These are phyloP conservation scores for Camelina sativa DNA, from an alignment of 345 rosid genomes.

Conservation along the genomic window DNA sequence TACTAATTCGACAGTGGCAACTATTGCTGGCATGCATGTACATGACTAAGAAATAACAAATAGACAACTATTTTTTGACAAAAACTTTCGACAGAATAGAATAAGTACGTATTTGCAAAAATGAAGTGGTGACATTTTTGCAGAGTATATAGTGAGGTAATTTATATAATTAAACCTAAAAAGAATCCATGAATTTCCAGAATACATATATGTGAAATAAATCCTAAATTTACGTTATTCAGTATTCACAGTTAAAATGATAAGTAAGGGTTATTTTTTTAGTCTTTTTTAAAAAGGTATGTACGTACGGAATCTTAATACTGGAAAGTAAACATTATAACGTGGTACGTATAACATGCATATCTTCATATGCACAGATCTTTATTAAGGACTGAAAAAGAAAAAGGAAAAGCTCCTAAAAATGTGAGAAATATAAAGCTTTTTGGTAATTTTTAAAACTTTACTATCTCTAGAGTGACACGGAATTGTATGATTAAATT, in stretches of 20 bases:
- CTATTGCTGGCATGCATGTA: neutral
- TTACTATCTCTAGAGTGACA: conserved; percentile 41
- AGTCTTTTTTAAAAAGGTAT: neutral
- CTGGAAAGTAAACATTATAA: conserved; percentile 38
- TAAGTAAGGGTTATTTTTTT: neutral
- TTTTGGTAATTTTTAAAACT: conserved; percentile 38
- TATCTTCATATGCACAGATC: conserved; percentile 40
- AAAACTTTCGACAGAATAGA: too few species aligned
- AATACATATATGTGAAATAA: conserved; percentile 8
- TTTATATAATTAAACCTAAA: too few species aligned
- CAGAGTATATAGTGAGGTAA: too few species aligned
- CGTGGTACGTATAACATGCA: conserved; percentile 43
- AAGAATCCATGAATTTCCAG: neutral
- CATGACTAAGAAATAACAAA: neutral
- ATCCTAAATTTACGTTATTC: neutral
- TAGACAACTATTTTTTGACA: neutral
- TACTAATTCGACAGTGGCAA: neutral
- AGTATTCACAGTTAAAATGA: conserved; percentile 13
- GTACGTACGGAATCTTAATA: conserved; percentile 40
- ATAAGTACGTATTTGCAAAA: too few species aligned
- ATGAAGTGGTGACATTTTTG: too few species aligned
- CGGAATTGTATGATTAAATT: conserved; percentile 47
- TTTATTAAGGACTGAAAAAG: conserved; percentile 46
- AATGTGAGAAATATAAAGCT: conserved; percentile 43
- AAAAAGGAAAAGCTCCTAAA: conserved; percentile 42